A percentile compares a stretch with the other conserved stretches of the same genome.
These are phyloP conservation scores for Tolypocladium ophioglossoides DNA, from an alignment of 2,329 filamentous ascomycete species.

Conservation along the genomic window DNA sequence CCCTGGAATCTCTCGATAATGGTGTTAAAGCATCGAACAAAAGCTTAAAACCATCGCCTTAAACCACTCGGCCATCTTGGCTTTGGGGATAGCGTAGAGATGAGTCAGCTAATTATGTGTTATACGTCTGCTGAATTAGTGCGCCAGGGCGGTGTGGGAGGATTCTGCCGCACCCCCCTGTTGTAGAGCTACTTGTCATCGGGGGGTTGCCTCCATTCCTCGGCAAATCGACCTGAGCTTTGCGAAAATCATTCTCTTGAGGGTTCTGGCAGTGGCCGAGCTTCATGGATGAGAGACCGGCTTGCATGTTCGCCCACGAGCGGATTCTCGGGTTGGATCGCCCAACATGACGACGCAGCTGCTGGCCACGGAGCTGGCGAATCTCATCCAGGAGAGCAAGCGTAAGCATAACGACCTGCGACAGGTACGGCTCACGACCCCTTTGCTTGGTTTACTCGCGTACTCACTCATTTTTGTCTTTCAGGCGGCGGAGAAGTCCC, in stretches of 20 bases:
- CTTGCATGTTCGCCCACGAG: conserved; percentile 13
- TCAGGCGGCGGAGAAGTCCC: conserved; percentile 83
- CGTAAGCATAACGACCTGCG: conserved; percentile 85
- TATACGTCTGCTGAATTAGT: not conserved
- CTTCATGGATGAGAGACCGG: conserved; percentile 16
- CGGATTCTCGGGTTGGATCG: conserved; percentile 9
- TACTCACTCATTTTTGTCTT: not conserved
- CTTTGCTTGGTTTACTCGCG: not conserved
- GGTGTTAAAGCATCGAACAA: conserved; percentile 6
- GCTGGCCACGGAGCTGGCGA: conserved; percentile 76
- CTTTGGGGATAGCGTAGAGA: not conserved
- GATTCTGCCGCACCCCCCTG: conserved; percentile 2
- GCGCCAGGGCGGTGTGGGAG: conserved; percentile 1
- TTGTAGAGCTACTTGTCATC: too few species aligned
- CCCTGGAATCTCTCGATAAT: conserved; percentile 14
- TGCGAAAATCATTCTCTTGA: not conserved
- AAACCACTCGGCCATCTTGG: conserved; percentile 16
- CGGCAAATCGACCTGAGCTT: not conserved
- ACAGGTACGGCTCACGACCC: conserved; percentile 43
- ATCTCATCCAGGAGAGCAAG: conserved; percentile 91
- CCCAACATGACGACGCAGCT: conserved; percentile 81
- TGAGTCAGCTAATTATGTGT: not conserved
- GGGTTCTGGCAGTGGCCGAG: not conserved
- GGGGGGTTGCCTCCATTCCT: not conserved
- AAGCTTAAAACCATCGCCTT: conserved; percentile 13